Percentiles rank a stretch among this genome's conserved stretches.
These are phyloP conservation scores for Colletotrichum sp. DNA, from an alignment of 2,329 filamentous ascomycete species.

Conservation along the genomic window DNA sequence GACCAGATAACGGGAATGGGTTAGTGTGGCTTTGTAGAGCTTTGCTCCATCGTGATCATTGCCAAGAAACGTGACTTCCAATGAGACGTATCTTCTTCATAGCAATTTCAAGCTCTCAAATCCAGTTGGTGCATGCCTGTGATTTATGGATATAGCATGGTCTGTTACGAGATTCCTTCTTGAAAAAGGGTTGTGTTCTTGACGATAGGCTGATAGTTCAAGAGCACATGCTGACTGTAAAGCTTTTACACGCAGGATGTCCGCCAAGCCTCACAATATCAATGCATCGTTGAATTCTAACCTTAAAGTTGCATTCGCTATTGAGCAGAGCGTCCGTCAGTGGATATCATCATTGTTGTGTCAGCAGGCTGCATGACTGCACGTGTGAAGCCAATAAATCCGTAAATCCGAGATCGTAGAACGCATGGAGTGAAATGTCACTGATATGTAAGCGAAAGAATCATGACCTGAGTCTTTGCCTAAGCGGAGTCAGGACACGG, in stretches of 20 bases:
- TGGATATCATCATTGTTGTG: not conserved
- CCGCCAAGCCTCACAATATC: not conserved
- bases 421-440: not conserved
- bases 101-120: not conserved
- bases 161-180: not conserved
- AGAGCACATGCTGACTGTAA: not conserved
- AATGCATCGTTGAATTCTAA: not conserved
- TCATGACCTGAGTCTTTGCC: not conserved
- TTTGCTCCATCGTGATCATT: not conserved
- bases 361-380: not conserved
- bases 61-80: not conserved
- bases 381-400: too few species aligned
- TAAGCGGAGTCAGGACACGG: not conserved
- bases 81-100: not conserved
- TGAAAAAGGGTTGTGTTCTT: accelerated
- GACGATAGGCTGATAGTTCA: not conserved
- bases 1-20: not conserved
- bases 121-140: not conserved
- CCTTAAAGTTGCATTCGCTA: not conserved
- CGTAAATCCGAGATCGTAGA: not conserved
- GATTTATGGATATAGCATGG: not conserved
- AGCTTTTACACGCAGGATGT: accelerated
- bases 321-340: not conserved
- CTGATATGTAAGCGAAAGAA: not conserved
- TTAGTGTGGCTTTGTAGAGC: not conserved